phyloP scores from a whole-genome alignment of 2,329 filamentous ascomycete species.

The Fusarium illudens region DNA sequence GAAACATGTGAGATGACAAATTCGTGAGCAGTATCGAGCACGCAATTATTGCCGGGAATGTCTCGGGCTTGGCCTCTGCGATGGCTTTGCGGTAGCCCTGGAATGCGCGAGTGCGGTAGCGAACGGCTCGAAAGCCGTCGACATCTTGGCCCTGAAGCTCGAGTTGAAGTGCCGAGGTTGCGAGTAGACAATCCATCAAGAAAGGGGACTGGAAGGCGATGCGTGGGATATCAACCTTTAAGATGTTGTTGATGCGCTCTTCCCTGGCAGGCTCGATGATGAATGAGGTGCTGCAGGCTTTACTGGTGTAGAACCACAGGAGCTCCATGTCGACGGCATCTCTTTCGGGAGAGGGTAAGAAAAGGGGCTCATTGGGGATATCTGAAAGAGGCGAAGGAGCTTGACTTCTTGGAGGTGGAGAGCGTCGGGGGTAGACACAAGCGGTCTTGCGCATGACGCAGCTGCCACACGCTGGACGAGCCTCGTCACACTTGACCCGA shows the following conservation, averaged over 20 bases:
- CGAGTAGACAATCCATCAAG: neutral
- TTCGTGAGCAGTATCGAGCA: neutral
- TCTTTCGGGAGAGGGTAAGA: neutral
- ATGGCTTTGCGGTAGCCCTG: neutral
- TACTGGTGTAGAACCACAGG: neutral
- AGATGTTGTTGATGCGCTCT: neutral
- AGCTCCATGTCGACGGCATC: neutral
- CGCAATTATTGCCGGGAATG: neutral
- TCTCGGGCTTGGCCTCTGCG: neutral
- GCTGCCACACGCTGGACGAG: neutral
- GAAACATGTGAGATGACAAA: neutral
- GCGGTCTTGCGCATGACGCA: neutral
- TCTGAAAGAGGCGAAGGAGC: neutral
- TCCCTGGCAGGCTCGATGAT: neutral
- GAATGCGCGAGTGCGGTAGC: neutral
- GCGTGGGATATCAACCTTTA: neutral
- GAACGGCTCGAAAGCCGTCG: neutral
- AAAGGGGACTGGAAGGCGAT: neutral
- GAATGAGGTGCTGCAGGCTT: neutral
- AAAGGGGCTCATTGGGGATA: neutral
- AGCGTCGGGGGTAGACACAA: constrained; percentile 2
- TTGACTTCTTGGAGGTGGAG: neutral
- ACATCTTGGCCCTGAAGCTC: neutral
- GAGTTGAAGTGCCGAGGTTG: neutral
- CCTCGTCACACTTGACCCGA: neutral